Evolutionary conservation across 2,329 filamentous ascomycete species (phyloP).

Genomic region (Cladosporium austrohemisphaericum): DNA sequence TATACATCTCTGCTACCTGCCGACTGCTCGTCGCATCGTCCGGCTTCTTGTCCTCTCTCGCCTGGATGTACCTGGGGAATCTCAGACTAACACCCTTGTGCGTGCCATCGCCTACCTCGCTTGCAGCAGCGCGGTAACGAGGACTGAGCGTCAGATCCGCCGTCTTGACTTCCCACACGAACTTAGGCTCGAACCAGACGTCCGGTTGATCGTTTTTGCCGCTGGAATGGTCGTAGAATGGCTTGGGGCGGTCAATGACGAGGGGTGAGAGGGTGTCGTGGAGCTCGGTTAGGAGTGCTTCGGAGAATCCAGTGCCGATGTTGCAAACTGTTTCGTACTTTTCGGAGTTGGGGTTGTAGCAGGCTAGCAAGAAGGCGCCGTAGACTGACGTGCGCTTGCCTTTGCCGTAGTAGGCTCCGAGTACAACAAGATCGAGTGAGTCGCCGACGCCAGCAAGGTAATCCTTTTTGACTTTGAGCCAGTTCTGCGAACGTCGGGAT

Average conservation of each 20-base stretch:
- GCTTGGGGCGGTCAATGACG: slow-evolving; percentile 85
- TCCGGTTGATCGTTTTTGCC: slow-evolving; percentile 92
- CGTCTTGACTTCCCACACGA: slow-evolving; percentile 97
- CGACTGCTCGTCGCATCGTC: slow-evolving; percentile 80
- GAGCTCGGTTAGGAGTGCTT: slow-evolving; percentile 86
- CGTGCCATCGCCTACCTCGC: slow-evolving; percentile 61
- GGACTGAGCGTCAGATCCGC: slow-evolving; percentile 91
- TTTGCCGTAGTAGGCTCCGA: slow-evolving; percentile 90
- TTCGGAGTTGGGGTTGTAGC: slow-evolving; percentile 77
- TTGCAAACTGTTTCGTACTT: slow-evolving; percentile 96
- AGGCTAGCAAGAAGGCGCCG: slow-evolving; percentile 90
- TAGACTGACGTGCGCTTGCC: slow-evolving; percentile 96
- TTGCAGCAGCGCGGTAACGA: slow-evolving; percentile 84
- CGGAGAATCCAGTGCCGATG: slow-evolving; percentile 94
- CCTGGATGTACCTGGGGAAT: slow-evolving; percentile 89
- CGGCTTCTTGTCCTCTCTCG: slow-evolving; percentile 92
- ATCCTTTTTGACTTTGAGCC: slow-evolving; percentile 98
- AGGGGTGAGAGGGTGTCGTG: slow-evolving; percentile 70
- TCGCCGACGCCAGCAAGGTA: slow-evolving; percentile 92
- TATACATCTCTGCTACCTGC: slow-evolving; percentile 95
- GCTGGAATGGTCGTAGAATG: slow-evolving; percentile 83
- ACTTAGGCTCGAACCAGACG: slow-evolving; percentile 93
- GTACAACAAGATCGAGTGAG: slow-evolving; percentile 90
- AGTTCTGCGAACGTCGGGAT: slow-evolving; percentile 92
- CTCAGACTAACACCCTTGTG: slow-evolving; percentile 78